Evolutionary conservation across 2,329 filamentous ascomycete genomes (phyloP).

Genomic region (Aureobasidium sp.): DNA sequence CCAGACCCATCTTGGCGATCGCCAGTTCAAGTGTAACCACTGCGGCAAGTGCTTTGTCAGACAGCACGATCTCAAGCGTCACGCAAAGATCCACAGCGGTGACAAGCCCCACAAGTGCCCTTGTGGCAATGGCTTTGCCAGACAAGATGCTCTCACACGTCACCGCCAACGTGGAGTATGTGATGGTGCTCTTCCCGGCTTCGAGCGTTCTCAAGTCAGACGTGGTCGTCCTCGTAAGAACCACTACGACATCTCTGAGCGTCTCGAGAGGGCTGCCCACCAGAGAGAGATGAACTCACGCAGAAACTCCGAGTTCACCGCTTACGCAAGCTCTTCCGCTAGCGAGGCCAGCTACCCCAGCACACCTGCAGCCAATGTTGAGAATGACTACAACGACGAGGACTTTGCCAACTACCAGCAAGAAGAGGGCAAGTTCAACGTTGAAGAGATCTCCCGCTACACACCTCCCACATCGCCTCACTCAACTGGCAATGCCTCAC

Average conservation of each 20-base stretch:
- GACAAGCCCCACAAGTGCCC: conserved; percentile 93
- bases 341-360: conserved; percentile 13
- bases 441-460: conserved; percentile 1
- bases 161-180: conserved; percentile 96
- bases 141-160: conserved; percentile 88
- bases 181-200: conserved; percentile 82
- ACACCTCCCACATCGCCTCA: conserved; percentile 15
- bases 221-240: conserved; percentile 58
- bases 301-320: conserved; percentile 11
- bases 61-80: conserved; percentile 93
- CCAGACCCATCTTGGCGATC: conserved; percentile 93
- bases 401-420: conserved; percentile 8
- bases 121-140: conserved; percentile 88
- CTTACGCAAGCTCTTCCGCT: conserved; percentile 13
- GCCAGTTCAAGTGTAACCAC: conserved; percentile 87
- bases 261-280: conserved; percentile 47
- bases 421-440: conserved; percentile 9
- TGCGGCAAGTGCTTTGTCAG: conserved; percentile 95
- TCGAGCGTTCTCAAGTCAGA: conserved; percentile 46
- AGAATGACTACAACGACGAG: conserved; percentile 7
- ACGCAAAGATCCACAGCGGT: conserved; percentile 94
- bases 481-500: conserved; percentile 3
- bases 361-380: conserved; percentile 11
- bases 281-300: conserved; percentile 36
- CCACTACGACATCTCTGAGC: conserved; percentile 50